Conservation (phyloP, 192 early-diverging fungal genomes). For the Backusella mclennaniae region DNA sequence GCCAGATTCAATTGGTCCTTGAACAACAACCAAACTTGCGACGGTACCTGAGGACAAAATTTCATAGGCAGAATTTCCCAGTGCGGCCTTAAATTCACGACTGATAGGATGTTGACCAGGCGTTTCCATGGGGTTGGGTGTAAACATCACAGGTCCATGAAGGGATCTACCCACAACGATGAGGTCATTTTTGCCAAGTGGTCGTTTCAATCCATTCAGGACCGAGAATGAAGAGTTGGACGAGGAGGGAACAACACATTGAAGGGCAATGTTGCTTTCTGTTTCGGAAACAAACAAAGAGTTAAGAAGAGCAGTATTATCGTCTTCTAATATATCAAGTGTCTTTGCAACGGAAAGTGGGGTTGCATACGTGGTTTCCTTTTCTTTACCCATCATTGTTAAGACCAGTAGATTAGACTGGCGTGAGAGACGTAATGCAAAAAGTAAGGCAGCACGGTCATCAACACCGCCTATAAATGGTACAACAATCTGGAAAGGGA, state of each 20-base stretch:
- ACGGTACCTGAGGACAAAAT: constrained; percentile 6
- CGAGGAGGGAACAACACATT: not conserved
- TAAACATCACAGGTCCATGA: not conserved
- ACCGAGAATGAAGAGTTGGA: not conserved
- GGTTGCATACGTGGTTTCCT: not conserved
- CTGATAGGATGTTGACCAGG: not conserved
- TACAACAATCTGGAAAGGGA: constrained; percentile 53
- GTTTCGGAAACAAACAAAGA: not conserved
- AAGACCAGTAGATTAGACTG: not conserved
- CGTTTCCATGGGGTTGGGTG: not conserved
- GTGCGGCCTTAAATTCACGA: not conserved
- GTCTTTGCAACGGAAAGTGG: not conserved
- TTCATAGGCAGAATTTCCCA: constrained; percentile 3
- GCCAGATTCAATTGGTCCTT: not conserved
- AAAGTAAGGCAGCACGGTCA: constrained; percentile 61
- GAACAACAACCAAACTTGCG: constrained; percentile 9
- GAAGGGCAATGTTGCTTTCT: not conserved
- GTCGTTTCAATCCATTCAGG: not conserved
- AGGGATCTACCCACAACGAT: not conserved
- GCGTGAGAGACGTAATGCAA: constrained; percentile 46
- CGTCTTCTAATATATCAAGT: not conserved
- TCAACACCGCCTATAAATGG: constrained; percentile 76
- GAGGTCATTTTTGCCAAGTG: not conserved
- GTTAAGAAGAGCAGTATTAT: not conserved
- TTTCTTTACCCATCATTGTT: not conserved